Evolutionary conservation across 768 basidiomycete genomes (phyloP).

Genomic region (Glaciozyma martinii): DNA sequence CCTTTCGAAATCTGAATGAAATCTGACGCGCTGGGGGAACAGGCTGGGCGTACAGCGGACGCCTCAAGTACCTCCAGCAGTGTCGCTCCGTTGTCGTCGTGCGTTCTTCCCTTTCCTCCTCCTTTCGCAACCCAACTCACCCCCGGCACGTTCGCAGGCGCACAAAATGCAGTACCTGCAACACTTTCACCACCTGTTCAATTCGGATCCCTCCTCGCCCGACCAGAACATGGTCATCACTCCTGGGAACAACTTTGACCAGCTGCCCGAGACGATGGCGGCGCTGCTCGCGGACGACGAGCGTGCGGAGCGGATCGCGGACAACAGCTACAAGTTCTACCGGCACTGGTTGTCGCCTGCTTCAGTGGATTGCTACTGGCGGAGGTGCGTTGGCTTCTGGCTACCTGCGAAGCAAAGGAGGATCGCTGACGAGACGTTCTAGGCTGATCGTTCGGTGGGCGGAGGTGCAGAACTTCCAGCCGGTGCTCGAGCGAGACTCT

Average conservation of each 20-base stretch:
- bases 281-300: constrained; percentile 23
- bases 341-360: constrained; percentile 20
- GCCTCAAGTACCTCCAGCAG: constrained; percentile 28
- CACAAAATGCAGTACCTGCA: constrained; percentile 31
- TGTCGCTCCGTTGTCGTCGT: constrained; percentile 25
- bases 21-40: not conserved
- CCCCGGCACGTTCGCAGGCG: constrained; percentile 4
- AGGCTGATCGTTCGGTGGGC: constrained; percentile 19
- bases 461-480: constrained; percentile 16
- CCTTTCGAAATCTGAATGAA: not conserved
- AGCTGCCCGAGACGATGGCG: constrained; percentile 28
- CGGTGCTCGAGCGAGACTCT: constrained; percentile 5
- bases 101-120: not conserved
- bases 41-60: constrained; percentile 18
- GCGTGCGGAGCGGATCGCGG: constrained; percentile 22
- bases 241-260: constrained; percentile 28
- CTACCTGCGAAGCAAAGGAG: not conserved
- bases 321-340: constrained; percentile 20
- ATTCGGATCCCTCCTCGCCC: constrained; percentile 23
- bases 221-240: constrained; percentile 33
- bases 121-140: not conserved
- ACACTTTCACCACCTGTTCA: constrained; percentile 34
- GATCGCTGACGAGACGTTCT: not conserved
- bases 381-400: constrained; percentile 6
- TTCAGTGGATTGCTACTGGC: constrained; percentile 27